These are phyloP conservation scores for Arachnomyces sp. DNA, from an alignment of 2,329 filamentous ascomycete species.

Conservation along the genomic window DNA sequence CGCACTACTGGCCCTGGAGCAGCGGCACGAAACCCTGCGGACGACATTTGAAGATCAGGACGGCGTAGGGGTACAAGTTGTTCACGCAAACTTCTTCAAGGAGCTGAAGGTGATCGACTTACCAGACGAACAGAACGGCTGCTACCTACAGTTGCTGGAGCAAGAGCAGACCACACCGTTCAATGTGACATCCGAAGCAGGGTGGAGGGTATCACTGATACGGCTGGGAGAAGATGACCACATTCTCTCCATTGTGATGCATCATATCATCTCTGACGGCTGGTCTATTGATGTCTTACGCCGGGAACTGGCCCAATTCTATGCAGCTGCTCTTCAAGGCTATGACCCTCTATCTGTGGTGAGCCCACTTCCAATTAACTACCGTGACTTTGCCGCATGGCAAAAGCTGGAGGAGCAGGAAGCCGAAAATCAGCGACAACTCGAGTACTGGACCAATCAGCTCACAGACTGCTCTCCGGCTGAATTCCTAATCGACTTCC, in stretches of 20 bases:
- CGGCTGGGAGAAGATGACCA: too few relatives aligned
- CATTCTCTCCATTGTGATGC: background rate
- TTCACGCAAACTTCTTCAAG: background rate
- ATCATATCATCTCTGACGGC: slow-evolving; percentile 4
- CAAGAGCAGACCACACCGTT: background rate
- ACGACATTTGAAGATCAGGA: slow-evolving; percentile 1
- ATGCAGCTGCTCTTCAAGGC: background rate
- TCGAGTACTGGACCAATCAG: background rate
- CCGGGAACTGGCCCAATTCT: background rate
- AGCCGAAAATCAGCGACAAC: background rate
- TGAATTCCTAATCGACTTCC: background rate
- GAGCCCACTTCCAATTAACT: slow-evolving; percentile 1
- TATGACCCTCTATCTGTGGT: background rate
- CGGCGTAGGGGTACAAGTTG: background rate
- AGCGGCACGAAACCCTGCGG: background rate
- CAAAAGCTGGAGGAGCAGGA: background rate
- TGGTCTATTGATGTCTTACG: slow-evolving; percentile 1
- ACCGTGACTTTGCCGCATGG: slow-evolving; percentile 2
- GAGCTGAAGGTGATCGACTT: background rate
- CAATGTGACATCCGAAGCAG: background rate
- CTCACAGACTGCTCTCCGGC: background rate
- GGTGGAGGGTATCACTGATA: background rate
- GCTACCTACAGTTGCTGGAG: background rate
- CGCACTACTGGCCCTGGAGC: background rate
- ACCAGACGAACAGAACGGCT: background rate